Conservation (phyloP, 225 moss, liverwort and hornwort species). For the Pseudoscleropodium purum region DNA sequence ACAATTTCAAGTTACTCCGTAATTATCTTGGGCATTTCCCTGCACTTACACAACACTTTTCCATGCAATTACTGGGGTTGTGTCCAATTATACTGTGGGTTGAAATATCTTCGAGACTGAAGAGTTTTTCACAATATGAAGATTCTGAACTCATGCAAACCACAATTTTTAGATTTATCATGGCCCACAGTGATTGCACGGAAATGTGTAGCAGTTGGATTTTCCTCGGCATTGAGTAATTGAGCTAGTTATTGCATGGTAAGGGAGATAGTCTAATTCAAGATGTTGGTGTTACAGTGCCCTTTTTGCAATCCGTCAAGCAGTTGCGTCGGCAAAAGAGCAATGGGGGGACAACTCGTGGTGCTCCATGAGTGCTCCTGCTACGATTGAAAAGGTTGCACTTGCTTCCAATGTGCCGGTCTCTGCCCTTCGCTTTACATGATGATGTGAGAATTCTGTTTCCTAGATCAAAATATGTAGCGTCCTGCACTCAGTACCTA, state of each 20-base stretch:
- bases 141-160: background rate
- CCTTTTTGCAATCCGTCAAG: conserved; percentile 60
- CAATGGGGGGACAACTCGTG: conserved; percentile 53
- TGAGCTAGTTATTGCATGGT: background rate
- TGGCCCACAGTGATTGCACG: background rate
- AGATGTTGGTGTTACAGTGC: conserved; percentile 34
- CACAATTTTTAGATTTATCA: background rate
- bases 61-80: background rate
- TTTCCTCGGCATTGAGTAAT: background rate
- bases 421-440: conserved; percentile 29
- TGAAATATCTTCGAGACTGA: background rate
- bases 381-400: conserved; percentile 62
- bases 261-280: background rate
- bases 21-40: background rate
- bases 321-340: conserved; percentile 46
- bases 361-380: conserved; percentile 62
- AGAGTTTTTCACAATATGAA: too few relatives aligned
- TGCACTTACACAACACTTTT: background rate
- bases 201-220: background rate
- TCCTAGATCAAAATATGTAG: too few relatives aligned
- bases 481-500: background rate
- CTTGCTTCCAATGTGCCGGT: conserved; percentile 43
- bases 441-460: background rate
- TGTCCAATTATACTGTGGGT: background rate
- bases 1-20: background rate